Conservation (phyloP, 2,329 filamentous ascomycete genomes). For the Torrubiellomyces zombiae region DNA sequence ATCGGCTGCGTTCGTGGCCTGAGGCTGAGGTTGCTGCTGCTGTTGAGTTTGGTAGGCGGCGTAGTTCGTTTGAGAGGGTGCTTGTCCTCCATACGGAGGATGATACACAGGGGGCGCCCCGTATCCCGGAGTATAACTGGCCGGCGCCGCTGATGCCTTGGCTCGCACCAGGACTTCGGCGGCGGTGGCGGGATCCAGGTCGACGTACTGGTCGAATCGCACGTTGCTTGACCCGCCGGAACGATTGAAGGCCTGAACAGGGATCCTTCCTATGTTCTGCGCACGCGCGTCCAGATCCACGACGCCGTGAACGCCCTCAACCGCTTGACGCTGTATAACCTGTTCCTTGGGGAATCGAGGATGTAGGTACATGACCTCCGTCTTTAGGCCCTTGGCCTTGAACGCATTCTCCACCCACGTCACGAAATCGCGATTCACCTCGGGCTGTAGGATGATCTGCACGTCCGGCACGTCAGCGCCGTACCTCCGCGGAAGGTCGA, state of each 20-base stretch:
- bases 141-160: constrained; percentile 27
- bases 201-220: constrained; percentile 73
- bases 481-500: constrained; percentile 58
- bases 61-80: no score
- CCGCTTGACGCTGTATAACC: constrained; percentile 69
- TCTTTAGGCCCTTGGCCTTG: constrained; percentile 50
- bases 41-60: no score
- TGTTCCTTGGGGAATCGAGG: constrained; percentile 60
- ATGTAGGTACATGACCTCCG: constrained; percentile 65
- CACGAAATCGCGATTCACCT: constrained; percentile 65
- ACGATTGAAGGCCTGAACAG: constrained; percentile 74
- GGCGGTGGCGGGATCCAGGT: constrained; percentile 61
- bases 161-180: constrained; percentile 65
- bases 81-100: constrained; percentile 17
- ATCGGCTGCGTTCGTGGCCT: constrained; percentile 27
- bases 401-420: constrained; percentile 69
- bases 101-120: constrained; percentile 10
- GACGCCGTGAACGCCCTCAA: constrained; percentile 78
- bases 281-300: constrained; percentile 57
- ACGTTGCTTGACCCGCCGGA: constrained; percentile 57
- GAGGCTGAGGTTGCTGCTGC: constrained; percentile 18
- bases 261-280: constrained; percentile 56
- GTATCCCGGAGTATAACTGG: constrained; percentile 16
- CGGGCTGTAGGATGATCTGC: constrained; percentile 68
- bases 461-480: constrained; percentile 72